Evolutionary conservation across 2,329 filamentous ascomycete genomes (phyloP).

Genomic region (Tolypocladium tropicale): DNA sequence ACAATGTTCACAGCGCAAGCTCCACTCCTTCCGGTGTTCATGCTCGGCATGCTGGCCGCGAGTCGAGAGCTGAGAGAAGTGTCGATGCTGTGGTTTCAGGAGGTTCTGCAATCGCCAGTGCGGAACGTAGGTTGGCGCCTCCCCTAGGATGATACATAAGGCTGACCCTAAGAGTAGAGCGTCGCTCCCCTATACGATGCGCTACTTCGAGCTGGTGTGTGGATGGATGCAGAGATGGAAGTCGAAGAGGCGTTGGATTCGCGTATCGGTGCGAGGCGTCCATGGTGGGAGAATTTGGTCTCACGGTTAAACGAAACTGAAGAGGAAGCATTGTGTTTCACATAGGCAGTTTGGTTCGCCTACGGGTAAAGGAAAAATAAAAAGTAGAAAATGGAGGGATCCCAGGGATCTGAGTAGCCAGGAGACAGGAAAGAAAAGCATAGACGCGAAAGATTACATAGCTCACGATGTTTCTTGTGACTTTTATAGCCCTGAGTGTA

Average conservation of each 20-base stretch:
- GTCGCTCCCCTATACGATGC: conserved; percentile 26
- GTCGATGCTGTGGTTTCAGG: conserved; percentile 23
- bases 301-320: conserved; percentile 42
- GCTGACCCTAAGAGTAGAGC: conserved; percentile 16
- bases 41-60: conserved; percentile 26
- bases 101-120: conserved; percentile 24
- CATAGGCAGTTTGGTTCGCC: no score
- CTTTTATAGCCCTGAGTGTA: no score
- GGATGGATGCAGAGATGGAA: conserved; percentile 20
- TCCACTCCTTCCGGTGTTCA: conserved; percentile 28
- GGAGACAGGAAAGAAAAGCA: no score
- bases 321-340: neutral
- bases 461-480: no score
- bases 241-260: conserved; percentile 3
- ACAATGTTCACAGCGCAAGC: conserved; percentile 29
- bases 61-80: conserved; percentile 14
- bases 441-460: no score
- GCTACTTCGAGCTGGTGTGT: conserved; percentile 21
- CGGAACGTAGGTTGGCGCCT: conserved; percentile 25
- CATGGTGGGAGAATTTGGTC: conserved; percentile 50
- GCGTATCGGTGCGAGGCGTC: conserved; percentile 16
- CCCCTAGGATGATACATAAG: neutral
- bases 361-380: no score
- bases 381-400: no score
- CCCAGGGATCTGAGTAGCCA: no score